Conservation (phyloP, 768 basidiomycete species). For the Asterophora lycoperdoides region DNA sequence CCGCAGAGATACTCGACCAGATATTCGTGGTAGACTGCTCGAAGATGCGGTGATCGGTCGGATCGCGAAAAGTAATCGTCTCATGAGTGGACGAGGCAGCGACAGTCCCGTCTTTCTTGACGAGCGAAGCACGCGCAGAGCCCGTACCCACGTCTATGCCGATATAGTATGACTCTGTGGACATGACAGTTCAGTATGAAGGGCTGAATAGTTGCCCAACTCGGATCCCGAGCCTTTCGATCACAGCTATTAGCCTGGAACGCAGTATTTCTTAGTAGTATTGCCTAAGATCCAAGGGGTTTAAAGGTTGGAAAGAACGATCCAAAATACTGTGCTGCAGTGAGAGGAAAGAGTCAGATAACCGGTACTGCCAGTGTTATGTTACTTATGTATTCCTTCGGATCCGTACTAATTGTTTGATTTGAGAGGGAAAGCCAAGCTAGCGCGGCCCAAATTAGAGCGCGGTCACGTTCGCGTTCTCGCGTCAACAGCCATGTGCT, state of each 20-base stretch:
- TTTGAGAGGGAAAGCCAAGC: no score
- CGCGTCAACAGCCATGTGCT: not conserved
- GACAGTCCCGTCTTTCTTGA: slow-evolving; percentile 63
- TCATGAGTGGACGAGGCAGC: slow-evolving; percentile 76
- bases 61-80: slow-evolving; percentile 84
- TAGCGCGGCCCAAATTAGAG: not conserved
- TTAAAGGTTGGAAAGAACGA: no score
- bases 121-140: slow-evolving; percentile 83
- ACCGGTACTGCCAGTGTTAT: no score
- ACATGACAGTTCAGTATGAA: not conserved
- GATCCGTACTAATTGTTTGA: no score
- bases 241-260: no score
- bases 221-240: no score
- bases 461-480: not conserved
- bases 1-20: slow-evolving; percentile 66
- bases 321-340: no score
- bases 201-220: no score
- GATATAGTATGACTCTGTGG: slow-evolving; percentile 48
- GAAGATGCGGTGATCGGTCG: slow-evolving; percentile 85
- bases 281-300: no score
- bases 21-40: slow-evolving; percentile 93
- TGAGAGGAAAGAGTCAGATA: no score
- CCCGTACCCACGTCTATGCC: slow-evolving; percentile 91
- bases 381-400: no score
- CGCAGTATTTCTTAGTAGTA: no score